Conservation (phyloP, 1,284 basidiomycete genomes). For the Cystobasidium slooffiae region DNA sequence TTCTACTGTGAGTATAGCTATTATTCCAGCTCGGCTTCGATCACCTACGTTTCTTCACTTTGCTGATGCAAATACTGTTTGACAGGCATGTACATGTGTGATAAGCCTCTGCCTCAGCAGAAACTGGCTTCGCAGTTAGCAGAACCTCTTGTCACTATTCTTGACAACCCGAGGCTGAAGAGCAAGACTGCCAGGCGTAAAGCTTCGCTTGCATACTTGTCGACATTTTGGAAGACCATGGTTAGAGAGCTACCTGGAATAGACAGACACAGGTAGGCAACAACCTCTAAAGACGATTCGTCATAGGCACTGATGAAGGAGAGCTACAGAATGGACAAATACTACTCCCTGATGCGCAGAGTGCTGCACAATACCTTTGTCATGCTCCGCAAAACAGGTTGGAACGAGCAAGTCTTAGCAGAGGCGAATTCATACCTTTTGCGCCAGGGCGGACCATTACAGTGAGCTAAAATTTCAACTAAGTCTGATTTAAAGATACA, state of each 20-base stretch:
- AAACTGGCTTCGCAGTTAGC: constrained; percentile 83
- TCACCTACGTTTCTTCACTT: neutral
- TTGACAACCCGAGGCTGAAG: constrained; percentile 56
- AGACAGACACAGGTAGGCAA: constrained; percentile 75
- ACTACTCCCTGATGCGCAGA: constrained; percentile 88
- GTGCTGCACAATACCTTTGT: constrained; percentile 85
- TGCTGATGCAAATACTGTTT: neutral
- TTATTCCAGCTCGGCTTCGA: neutral
- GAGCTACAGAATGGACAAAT: constrained; percentile 83
- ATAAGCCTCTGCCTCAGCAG: constrained; percentile 96
- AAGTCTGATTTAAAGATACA: neutral
- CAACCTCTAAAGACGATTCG: neutral
- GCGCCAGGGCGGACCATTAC: constrained; percentile 71
- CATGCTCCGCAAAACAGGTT: constrained; percentile 71
- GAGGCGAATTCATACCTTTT: constrained; percentile 72
- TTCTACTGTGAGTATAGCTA: constrained; percentile 36
- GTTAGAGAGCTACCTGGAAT: constrained; percentile 91
- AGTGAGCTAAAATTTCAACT: constrained; percentile 62
- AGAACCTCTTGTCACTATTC: constrained; percentile 74
- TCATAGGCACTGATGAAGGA: neutral
- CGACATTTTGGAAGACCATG: constrained; percentile 87
- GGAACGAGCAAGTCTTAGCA: constrained; percentile 66
- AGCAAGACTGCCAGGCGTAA: constrained; percentile 46
- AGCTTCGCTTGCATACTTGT: constrained; percentile 74
- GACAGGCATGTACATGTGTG: constrained; percentile 56